phyloP scores from a whole-genome alignment of 2,329 filamentous ascomycete genomes.

The Hypoxylon sp. region DNA sequence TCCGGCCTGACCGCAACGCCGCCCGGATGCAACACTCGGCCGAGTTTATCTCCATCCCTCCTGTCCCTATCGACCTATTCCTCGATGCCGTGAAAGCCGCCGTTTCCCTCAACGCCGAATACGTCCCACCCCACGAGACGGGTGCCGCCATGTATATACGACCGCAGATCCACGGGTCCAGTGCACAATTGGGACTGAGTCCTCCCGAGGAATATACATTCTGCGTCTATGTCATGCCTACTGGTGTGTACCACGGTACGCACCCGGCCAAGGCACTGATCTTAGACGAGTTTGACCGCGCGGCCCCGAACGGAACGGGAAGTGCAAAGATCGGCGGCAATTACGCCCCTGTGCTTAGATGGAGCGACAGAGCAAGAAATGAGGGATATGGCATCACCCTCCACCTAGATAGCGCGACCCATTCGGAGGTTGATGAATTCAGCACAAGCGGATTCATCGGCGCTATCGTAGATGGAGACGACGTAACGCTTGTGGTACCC shows the following conservation, averaged over 20 bases:
- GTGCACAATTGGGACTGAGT: slow-evolving; percentile 86
- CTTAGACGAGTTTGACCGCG: slow-evolving; percentile 92
- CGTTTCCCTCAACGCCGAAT: slow-evolving; percentile 89
- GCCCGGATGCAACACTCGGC: slow-evolving; percentile 87
- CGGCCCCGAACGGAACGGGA: slow-evolving; percentile 91
- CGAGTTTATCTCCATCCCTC: slow-evolving; percentile 85
- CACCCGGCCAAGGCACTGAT: slow-evolving; percentile 90
- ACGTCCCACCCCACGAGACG: slow-evolving; percentile 89
- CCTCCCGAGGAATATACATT: slow-evolving; percentile 95
- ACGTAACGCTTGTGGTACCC: slow-evolving; percentile 84
- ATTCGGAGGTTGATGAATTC: slow-evolving; percentile 94
- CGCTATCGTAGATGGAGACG: slow-evolving; percentile 71
- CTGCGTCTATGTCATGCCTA: slow-evolving; percentile 89
- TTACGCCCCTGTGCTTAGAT: slow-evolving; percentile 91
- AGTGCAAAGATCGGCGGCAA: slow-evolving; percentile 96
- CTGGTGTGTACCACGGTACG: slow-evolving; percentile 92
- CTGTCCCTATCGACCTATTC: slow-evolving; percentile 83
- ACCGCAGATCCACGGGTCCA: slow-evolving; percentile 88
- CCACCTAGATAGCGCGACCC: slow-evolving; percentile 87
- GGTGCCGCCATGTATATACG: slow-evolving; percentile 94
- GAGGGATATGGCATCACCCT: slow-evolving; percentile 95
- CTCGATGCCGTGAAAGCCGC: slow-evolving; percentile 82
- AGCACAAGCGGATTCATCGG: slow-evolving; percentile 95
- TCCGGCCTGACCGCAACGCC: slow-evolving; percentile 90
- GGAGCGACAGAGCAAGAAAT: slow-evolving; percentile 84